Percentiles rank a stretch among this genome's conserved stretches.
Conservation (phyloP, 1,284 basidiomycete species). For the Leccinum griseonigrum region DNA sequence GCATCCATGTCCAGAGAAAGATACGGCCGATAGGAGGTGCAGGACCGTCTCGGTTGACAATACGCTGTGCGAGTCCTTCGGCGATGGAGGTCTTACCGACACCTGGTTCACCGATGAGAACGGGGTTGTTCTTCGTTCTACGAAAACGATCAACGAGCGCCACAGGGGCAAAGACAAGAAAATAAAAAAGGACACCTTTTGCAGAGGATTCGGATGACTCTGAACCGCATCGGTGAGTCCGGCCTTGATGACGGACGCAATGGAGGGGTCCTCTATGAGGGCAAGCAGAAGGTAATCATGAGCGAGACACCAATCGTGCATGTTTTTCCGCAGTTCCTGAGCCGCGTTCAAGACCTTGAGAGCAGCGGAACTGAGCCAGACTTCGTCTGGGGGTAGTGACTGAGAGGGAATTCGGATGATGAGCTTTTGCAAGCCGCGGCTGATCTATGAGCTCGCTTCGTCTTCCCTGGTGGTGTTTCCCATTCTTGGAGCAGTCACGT, state of each 20-base stretch:
- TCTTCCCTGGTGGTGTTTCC: slow-evolving; percentile 82
- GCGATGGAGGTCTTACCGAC: slow-evolving; percentile 94
- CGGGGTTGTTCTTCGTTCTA: slow-evolving; percentile 91
- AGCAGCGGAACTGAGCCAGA: slow-evolving; percentile 58
- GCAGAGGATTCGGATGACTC: slow-evolving; percentile 73
- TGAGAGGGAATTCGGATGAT: slow-evolving; percentile 81
- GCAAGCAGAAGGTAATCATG: slow-evolving; percentile 82
- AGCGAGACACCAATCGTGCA: slow-evolving; percentile 93
- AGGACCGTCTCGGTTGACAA: slow-evolving; percentile 93
- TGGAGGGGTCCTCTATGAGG: slow-evolving; percentile 63
- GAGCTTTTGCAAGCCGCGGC: not conserved
- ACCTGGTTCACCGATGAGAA: slow-evolving; percentile 91
- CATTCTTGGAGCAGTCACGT: slow-evolving; percentile 77
- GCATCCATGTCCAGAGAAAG: slow-evolving; percentile 92
- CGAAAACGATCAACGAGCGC: slow-evolving; percentile 15
- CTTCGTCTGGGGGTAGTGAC: slow-evolving; percentile 82
- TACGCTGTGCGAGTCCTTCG: slow-evolving; percentile 95
- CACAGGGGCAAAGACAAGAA: not conserved
- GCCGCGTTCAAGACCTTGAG: slow-evolving; percentile 79
- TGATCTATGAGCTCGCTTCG: slow-evolving; percentile 54
- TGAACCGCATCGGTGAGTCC: slow-evolving; percentile 65
- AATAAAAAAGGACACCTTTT: slow-evolving; percentile 46
- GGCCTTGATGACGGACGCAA: slow-evolving; percentile 67
- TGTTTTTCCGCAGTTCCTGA: slow-evolving; percentile 77
- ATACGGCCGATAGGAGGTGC: slow-evolving; percentile 81